Evolutionary conservation across 2,329 filamentous ascomycete genomes (phyloP).

Genomic region (Cladophialophora exuberans): DNA sequence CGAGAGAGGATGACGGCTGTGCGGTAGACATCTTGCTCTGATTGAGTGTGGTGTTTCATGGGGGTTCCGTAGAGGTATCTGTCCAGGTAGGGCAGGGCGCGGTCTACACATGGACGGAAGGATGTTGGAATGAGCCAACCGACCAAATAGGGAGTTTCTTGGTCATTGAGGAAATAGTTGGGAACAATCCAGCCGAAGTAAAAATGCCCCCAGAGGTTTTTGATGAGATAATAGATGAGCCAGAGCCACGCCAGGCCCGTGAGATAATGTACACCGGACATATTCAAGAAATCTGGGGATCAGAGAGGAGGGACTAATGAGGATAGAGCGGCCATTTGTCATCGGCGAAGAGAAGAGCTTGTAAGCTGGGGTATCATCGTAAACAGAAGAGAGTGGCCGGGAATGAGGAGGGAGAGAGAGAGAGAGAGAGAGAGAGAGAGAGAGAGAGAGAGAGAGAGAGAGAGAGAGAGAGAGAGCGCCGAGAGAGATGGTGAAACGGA

Average conservation of each 20-base stretch:
- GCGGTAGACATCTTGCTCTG: conserved; percentile 17
- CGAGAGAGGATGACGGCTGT: conserved; percentile 28
- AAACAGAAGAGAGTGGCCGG: neutral
- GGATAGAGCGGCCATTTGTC: conserved; percentile 2
- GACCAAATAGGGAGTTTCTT: no score
- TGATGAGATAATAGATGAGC: conserved; percentile 8
- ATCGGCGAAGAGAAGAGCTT: neutral
- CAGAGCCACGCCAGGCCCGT: neutral
- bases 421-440: conserved; percentile 3
- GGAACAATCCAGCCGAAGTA: no score
- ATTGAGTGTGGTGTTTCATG: conserved; percentile 12
- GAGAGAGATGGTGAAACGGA: no score
- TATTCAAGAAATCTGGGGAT: conserved; percentile 4
- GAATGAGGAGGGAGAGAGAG: conserved; percentile 2
- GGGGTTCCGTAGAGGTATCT: conserved; percentile 2
- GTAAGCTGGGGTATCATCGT: conserved; percentile 7
- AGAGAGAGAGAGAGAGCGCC: no score
- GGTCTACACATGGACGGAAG: neutral
- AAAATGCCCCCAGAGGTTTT: no score
- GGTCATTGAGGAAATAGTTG: no score
- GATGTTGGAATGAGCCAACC: no score
- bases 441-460: neutral
- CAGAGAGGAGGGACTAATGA: neutral
- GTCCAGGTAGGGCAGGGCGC: neutral
- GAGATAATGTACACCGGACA: neutral